phyloP scores from a whole-genome alignment of 805 yeast genomes.

The Yamadazyma tumulicola region DNA sequence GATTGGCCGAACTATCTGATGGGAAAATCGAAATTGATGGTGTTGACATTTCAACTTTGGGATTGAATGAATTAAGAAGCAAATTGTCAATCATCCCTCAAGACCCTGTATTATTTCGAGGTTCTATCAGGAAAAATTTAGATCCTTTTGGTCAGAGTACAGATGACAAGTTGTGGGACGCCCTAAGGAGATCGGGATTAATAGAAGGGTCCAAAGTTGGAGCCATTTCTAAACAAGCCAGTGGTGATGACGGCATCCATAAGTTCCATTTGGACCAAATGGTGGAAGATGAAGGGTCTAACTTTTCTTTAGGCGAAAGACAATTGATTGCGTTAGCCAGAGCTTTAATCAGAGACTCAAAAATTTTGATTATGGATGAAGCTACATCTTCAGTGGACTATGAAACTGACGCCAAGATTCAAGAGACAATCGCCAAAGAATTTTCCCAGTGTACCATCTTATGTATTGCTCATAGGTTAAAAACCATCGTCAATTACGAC shows the following conservation, averaged over 20 bases:
- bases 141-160: slow-evolving; percentile 55
- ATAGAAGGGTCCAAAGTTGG: slow-evolving; percentile 19
- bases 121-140: slow-evolving; percentile 53
- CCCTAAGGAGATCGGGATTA: slow-evolving; percentile 54
- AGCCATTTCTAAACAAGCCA: slow-evolving; percentile 14
- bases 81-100: slow-evolving; percentile 67
- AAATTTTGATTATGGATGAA: slow-evolving; percentile 78
- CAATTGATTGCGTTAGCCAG: slow-evolving; percentile 80
- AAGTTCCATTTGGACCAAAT: slow-evolving; percentile 41
- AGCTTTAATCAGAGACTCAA: slow-evolving; percentile 73
- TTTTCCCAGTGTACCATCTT: slow-evolving; percentile 70
- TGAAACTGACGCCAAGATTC: slow-evolving; percentile 79
- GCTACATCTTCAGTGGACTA: slow-evolving; percentile 81
- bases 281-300: slow-evolving; percentile 67
- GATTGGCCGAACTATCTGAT: slow-evolving; percentile 48
- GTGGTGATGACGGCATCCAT: slow-evolving; percentile 20
- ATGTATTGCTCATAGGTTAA: slow-evolving; percentile 85
- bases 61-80: slow-evolving; percentile 52
- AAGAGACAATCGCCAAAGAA: slow-evolving; percentile 64
- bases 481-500: slow-evolving; percentile 71
- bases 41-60: slow-evolving; percentile 50
- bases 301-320: slow-evolving; percentile 73
- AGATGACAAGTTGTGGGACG: slow-evolving; percentile 55
- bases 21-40: slow-evolving; percentile 57
- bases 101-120: slow-evolving; percentile 63